Evolutionary conservation across 164 flowering plant genomes (phyloP).

Genomic region (Malania oleifera): DNA sequence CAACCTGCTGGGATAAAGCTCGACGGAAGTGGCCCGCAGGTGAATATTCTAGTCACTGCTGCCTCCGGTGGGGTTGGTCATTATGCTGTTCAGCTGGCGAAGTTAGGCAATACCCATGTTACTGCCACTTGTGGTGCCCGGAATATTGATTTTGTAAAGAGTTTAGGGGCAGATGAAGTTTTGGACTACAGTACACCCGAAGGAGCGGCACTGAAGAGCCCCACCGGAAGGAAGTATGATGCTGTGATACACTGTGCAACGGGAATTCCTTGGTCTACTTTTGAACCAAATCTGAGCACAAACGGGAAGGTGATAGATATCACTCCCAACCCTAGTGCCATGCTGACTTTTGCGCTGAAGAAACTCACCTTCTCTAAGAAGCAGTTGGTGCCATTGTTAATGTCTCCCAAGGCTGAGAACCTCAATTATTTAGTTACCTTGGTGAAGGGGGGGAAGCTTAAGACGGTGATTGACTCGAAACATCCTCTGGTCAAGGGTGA

Average conservation of each 20-base stretch:
- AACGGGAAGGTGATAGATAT: slow-evolving; percentile 47
- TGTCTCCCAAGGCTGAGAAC: slow-evolving; percentile 30
- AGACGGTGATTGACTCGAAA: slow-evolving; percentile 41
- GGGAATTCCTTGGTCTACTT: slow-evolving; percentile 36
- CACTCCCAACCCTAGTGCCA: slow-evolving; percentile 31
- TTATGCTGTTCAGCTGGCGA: slow-evolving; percentile 52
- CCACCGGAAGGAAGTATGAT: slow-evolving; percentile 52
- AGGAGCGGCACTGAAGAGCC: slow-evolving; percentile 46
- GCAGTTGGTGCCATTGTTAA: slow-evolving; percentile 35
- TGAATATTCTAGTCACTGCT: slow-evolving; percentile 44
- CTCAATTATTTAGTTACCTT: slow-evolving; percentile 31
- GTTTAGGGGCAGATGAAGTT: slow-evolving; percentile 49
- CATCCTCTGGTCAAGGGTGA: slow-evolving; percentile 42
- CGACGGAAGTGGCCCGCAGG: slow-evolving; percentile 23
- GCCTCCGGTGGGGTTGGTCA: slow-evolving; percentile 57
- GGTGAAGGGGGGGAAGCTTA: slow-evolving; percentile 47
- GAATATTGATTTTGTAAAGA: slow-evolving; percentile 36
- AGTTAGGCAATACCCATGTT: slow-evolving; percentile 45
- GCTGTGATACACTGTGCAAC: slow-evolving; percentile 46
- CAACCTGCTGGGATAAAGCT: slow-evolving; percentile 41
- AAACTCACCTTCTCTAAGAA: slow-evolving; percentile 50
- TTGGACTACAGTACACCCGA: slow-evolving; percentile 47
- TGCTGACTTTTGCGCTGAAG: slow-evolving; percentile 33
- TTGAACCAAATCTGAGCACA: slow-evolving; percentile 39
- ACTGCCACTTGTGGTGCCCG: slow-evolving; percentile 53